phyloP scores from a whole-genome alignment of 805 yeast genomes.

The Ogataea ramenticola region DNA sequence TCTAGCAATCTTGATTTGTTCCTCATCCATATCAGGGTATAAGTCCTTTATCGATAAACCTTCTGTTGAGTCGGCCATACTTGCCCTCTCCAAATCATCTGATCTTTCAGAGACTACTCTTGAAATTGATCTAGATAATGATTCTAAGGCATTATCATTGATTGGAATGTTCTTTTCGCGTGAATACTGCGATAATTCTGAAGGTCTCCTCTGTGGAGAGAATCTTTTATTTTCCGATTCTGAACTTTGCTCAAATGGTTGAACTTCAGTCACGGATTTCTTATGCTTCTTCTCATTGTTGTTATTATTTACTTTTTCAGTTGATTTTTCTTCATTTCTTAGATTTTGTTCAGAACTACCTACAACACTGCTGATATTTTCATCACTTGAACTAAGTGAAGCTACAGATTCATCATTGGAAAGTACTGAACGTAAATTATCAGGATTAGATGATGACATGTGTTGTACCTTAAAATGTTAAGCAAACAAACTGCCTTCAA shows the following conservation, averaged over 20 bases:
- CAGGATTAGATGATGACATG: too few relatives aligned
- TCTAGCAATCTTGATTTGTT: constrained; percentile 33
- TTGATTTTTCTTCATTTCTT: background rate
- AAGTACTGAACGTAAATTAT: background rate
- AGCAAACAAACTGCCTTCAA: too few relatives aligned
- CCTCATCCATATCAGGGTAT: constrained; percentile 22
- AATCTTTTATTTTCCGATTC: too few relatives aligned
- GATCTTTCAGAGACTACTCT: background rate
- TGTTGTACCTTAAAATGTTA: too few relatives aligned
- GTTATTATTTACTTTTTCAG: too few relatives aligned
- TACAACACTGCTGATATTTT: background rate
- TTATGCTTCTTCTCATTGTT: too few relatives aligned
- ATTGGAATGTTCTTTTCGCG: background rate
- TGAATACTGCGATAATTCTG: background rate
- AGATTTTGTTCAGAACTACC: background rate
- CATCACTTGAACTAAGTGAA: background rate
- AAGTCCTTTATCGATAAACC: constrained; percentile 1
- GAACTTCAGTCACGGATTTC: too few relatives aligned
- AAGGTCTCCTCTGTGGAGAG: too few relatives aligned
- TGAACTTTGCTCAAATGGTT: too few relatives aligned
- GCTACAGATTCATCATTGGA: background rate
- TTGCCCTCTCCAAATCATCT: background rate
- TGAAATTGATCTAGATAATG: background rate
- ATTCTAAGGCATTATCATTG: background rate
- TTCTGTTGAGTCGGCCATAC: background rate